Evolutionary conservation across 768 basidiomycete species (phyloP), one percentile per base, ranked within the genome.

Genomic region (Chlorophyllum brunneum): DNA sequence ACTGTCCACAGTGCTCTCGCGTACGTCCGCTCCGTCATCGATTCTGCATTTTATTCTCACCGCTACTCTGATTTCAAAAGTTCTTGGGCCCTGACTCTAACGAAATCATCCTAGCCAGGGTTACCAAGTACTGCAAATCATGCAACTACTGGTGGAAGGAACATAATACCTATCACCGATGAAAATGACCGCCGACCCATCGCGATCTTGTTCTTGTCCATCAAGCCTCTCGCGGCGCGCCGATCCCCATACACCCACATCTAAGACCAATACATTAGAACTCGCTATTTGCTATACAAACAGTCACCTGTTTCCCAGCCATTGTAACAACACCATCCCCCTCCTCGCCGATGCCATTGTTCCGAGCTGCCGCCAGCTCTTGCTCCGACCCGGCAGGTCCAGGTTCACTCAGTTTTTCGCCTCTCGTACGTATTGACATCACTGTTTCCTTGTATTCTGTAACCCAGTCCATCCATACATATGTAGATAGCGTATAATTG

Each of bases 81-180:
- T 88, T 83, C 63, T 74, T 76, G 58, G 86, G 86, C 18, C 88
- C 89, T 1, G 88, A 91, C 59, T 68, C 68, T 37, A 76, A 74
- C 48, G 86, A 92, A 65, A 81, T 71, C 2, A 73, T 87, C 54
- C 79, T 78, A 0, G 60, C 67, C 20, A 66, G 67, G 41, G 82
- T 77, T 2, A 62, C 68, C 50, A 79, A 79, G 0, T 85, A 78
- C 61, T 86, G 83, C 59, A 53, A 56, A n/a, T 68, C 75, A 30
- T 85, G 83, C 66, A 70, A 79, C 44, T 79, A 82, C 65, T 84
- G 80, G 76, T 83, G 72, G 60, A 71, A 76, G 56, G 71, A 73
- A 46, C 66, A 67, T 51, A 75, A 80, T 38, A 67, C 77, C 1
- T 70, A 68, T 48, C 72, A 64, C 47, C 67, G 58, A 65, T 65